These are phyloP conservation scores for Aspergillus felis DNA, from an alignment of 2,329 filamentous ascomycete genomes.

Conservation along the genomic window DNA sequence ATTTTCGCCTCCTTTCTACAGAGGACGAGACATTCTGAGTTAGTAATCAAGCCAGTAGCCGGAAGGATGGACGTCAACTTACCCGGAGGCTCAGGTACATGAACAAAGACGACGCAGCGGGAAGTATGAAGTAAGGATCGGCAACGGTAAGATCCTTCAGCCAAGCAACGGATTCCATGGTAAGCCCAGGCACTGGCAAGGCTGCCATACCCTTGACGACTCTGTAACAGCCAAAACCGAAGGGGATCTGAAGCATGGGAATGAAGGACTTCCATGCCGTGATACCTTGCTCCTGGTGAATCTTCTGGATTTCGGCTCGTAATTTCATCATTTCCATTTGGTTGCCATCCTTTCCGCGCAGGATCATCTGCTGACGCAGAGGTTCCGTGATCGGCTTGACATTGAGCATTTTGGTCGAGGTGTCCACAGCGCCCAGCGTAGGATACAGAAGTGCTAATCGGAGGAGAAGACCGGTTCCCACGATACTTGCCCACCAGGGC, in stretches of 20 bases:
- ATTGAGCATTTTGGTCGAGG: conserved; percentile 58
- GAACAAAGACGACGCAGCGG: conserved; percentile 54
- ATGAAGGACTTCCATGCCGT: conserved; percentile 49
- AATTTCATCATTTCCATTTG: conserved; percentile 44
- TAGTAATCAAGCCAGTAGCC: not conserved
- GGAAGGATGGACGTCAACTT: conserved; percentile 23
- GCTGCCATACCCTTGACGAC: conserved; percentile 68
- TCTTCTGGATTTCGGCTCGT: conserved; percentile 45
- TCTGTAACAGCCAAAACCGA: conserved; percentile 78
- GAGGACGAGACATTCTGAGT: not conserved
- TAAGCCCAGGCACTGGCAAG: conserved; percentile 76
- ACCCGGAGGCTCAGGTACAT: conserved; percentile 60
- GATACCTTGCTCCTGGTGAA: conserved; percentile 56
- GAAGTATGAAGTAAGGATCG: conserved; percentile 77
- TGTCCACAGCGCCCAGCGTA: conserved; percentile 59
- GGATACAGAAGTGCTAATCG: conserved; percentile 65
- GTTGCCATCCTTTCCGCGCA: conserved; percentile 43
- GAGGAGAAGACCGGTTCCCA: conserved; percentile 60
- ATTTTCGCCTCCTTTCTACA: conserved; percentile 37
- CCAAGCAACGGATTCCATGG: conserved; percentile 70
- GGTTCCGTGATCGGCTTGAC: conserved; percentile 57
- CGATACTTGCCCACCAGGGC: conserved; percentile 79
- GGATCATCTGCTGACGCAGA: conserved; percentile 53
- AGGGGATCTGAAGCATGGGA: conserved; percentile 61
- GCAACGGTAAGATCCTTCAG: conserved; percentile 68